phyloP scores from a whole-genome alignment of 2,329 filamentous ascomycete genomes.

The Erysiphe pulchra region DNA sequence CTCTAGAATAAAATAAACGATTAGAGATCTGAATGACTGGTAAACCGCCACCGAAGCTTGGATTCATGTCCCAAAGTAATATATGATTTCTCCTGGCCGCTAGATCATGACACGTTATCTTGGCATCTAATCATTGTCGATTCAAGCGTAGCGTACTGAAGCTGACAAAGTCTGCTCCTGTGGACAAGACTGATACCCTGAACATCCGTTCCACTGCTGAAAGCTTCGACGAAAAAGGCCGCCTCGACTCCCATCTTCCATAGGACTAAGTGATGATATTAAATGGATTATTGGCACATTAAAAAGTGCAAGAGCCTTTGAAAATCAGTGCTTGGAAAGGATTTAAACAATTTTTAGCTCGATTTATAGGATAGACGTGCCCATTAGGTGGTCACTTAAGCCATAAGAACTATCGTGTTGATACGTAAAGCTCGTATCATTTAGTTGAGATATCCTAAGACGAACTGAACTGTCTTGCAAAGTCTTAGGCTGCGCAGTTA shows the following conservation, averaged over 20 bases:
- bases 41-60: neutral
- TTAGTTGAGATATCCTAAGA: too few species aligned
- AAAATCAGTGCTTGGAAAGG: neutral
- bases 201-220: neutral
- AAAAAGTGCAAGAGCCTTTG: neutral
- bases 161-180: neutral
- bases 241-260: neutral
- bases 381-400: too few species aligned
- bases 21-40: neutral
- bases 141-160: too few species aligned
- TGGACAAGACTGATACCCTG: too few species aligned
- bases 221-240: neutral
- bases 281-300: neutral
- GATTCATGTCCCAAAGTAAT: neutral
- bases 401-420: too few species aligned
- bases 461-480: too few species aligned
- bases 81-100: neutral
- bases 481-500: too few species aligned
- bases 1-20: neutral
- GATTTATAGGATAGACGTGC: too few species aligned
- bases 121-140: neutral
- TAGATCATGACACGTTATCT: neutral
- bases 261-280: neutral
- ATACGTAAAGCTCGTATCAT: too few species aligned
- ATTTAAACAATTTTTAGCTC: too few species aligned